These are phyloP conservation scores for Pichia insulana DNA, from an alignment of 805 yeast genomes.

Conservation along the genomic window DNA sequence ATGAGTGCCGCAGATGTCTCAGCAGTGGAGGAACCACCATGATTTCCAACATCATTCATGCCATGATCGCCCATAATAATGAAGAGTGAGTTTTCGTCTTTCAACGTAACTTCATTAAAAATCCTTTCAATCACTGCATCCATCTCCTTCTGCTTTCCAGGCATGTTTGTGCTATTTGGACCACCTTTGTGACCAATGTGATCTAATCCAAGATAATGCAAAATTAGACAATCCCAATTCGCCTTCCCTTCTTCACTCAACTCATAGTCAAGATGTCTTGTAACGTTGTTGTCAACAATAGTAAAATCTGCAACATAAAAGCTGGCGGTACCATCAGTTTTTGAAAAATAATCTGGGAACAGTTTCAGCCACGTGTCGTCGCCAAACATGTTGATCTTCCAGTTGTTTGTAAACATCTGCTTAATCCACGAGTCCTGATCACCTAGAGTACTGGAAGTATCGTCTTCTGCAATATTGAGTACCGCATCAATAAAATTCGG, in stretches of 20 bases:
- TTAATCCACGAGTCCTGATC: constrained; percentile 82
- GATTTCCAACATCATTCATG: constrained; percentile 92
- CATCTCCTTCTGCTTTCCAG: constrained; percentile 77
- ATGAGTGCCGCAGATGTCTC: constrained; percentile 85
- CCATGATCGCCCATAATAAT: constrained; percentile 91
- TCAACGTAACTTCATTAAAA: constrained; percentile 28
- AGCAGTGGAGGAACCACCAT: constrained; percentile 90
- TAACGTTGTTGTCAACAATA: constrained; percentile 88
- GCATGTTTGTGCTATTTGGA: constrained; percentile 73
- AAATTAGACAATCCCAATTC: constrained; percentile 76
- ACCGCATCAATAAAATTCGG: constrained; percentile 94
- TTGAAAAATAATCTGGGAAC: constrained; percentile 62
- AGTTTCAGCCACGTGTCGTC: constrained; percentile 97
- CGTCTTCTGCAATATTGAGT: constrained; percentile 86
- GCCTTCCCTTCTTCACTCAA: constrained; percentile 30
- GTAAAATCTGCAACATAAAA: constrained; percentile 93
- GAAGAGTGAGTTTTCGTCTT: constrained; percentile 45
- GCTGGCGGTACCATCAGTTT: constrained; percentile 80
- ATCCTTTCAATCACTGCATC: constrained; percentile 53
- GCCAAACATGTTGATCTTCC: constrained; percentile 75
- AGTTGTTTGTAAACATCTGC: constrained; percentile 42
- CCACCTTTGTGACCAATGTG: constrained; percentile 99
- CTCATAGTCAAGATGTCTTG: constrained; percentile 69
- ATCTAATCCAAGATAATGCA: constrained; percentile 90
- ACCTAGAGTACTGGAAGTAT: constrained; percentile 54